Evolutionary conservation across 331 rosid genomes (phyloP), one percentile per base, ranked within the genome.

Genomic region (Malus hybrid): DNA sequence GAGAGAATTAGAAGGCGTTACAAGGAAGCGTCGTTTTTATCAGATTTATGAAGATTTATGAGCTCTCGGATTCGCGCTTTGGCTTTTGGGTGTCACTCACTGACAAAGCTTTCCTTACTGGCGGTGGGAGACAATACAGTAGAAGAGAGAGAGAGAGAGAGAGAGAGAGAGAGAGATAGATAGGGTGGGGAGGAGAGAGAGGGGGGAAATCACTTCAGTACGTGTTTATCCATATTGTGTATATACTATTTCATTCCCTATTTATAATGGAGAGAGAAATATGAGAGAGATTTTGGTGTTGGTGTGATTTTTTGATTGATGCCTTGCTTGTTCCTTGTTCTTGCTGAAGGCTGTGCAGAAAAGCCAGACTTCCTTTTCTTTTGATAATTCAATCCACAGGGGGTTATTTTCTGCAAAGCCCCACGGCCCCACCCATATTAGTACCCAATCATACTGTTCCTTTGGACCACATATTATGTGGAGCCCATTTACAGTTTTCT

Each of bases 11-110:
- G 73, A 46, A 54, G 71, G 69, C 82, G 80, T 79, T 54, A 76
- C 70, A 65, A 61, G 73, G 80, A 85, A 85, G 88, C 73, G 63
- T 76, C 76, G 66, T 73, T 36, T 36, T 57, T 71, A 57, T 81
- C 34, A 64, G 83, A 79, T 69, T 69, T 69, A 73, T 7, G 68
- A 65, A 68, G 80, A 71, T 72, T 27, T 36, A 5, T 63, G 68
- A 28, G 36, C 44, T 33, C 52, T 56, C 14, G 67, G 85, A 84
- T 74, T 63, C 50, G 34, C 33, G 36, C 36, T 33, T 33, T 33
- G 36, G 46, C 46, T 39, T 39, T 39, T 39, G 82, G 67, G 42
- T 5, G n/a, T 54, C 60, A 14, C 69, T 52, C 52, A 66, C 20
- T 68, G 22, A 57, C 15, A 57, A 66, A 42, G 73, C 12, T 69